Base-by-base conservation (phyloP, 1,284 basidiomycete genomes). In the Cystobasidium sp. region DNA sequence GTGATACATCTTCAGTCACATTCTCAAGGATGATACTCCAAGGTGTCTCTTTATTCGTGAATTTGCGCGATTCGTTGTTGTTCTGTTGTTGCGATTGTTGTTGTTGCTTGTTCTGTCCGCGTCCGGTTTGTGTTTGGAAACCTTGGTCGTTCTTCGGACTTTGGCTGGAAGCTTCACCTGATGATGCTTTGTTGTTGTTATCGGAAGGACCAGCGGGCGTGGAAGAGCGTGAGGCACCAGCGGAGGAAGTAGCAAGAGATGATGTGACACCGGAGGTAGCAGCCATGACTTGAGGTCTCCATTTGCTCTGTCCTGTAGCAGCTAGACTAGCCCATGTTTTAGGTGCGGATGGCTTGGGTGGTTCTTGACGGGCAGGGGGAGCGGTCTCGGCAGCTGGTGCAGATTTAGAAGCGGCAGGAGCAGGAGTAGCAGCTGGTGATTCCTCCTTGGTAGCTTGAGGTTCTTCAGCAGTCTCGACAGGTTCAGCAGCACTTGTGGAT, bases 271-370 rank as follows among this genome's bases (percentile, higher is more conserved):
- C 69, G 22, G 46, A 31, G 2, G 58, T 43, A 5, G 47, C 43
- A 14, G 69, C 44, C 37, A 64, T 61, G 20, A 71, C 69, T 24
- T 71, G 58, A 6, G 37, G 37, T 44, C 52, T 55, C 92, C 92
- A 94, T 80, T 90, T 89, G 81, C 88, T 89, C 44, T 87, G 83
- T 79, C 91, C 90, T 24, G 90, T 83, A 47, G 93, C 93, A 68
- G 94, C 94, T 63, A 96, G 88, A 75, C 90, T 91, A 0, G 94
- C 94, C 94, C 94, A 97, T 0, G 90, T 91, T 82, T 92, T 91
- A 24, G 89, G 89, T 24, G 80, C 84, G 16, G 87, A 81, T 1
- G 90, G 88, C 22, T 85, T 65, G 82, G 81, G 24, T 83, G 81
- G 62, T 81, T 82, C n/a, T 83, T 83, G 47, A 31, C 31, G 31